Evolutionary conservation across 345 rosid genomes (phyloP).

Genomic region (Gossypium longicalyx): DNA sequence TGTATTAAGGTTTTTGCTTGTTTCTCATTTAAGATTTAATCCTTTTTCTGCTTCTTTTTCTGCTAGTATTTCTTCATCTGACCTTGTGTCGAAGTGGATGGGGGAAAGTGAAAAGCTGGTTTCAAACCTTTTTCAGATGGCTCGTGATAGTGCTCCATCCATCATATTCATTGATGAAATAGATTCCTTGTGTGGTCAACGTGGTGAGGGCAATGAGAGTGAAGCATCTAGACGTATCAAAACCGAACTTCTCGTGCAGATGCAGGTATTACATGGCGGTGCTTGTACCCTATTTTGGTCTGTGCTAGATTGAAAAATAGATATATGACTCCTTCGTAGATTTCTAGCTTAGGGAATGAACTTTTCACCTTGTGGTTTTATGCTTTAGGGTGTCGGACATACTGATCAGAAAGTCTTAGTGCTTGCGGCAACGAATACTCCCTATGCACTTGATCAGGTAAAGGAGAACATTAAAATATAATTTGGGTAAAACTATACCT

Average conservation of each 20-base stretch:
- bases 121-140: conserved; percentile 74
- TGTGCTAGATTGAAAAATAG: not conserved
- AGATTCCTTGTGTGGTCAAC: conserved; percentile 74
- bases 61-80: conserved; percentile 68
- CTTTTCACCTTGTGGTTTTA: conserved; percentile 10
- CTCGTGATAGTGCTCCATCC: conserved; percentile 79
- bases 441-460: conserved; percentile 84
- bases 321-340: not conserved
- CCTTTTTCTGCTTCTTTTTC: not conserved
- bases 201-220: conserved; percentile 85
- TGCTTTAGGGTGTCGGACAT: conserved; percentile 65
- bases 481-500: no score
- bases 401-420: conserved; percentile 75
- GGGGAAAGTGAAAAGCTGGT: conserved; percentile 88
- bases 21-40: not conserved
- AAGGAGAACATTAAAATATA: not conserved
- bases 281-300: not conserved
- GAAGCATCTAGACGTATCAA: conserved; percentile 85
- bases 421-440: conserved; percentile 85
- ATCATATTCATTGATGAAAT: conserved; percentile 77
- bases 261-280: conserved; percentile 49
- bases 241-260: conserved; percentile 84
- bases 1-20: not conserved
- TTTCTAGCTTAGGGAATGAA: not conserved
- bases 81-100: conserved; percentile 85